Percentiles rank a stretch among this genome's conserved stretches.
These are phyloP conservation scores for Wickerhamomyces canadensis DNA, from an alignment of 805 yeast species.

Conservation along the genomic window DNA sequence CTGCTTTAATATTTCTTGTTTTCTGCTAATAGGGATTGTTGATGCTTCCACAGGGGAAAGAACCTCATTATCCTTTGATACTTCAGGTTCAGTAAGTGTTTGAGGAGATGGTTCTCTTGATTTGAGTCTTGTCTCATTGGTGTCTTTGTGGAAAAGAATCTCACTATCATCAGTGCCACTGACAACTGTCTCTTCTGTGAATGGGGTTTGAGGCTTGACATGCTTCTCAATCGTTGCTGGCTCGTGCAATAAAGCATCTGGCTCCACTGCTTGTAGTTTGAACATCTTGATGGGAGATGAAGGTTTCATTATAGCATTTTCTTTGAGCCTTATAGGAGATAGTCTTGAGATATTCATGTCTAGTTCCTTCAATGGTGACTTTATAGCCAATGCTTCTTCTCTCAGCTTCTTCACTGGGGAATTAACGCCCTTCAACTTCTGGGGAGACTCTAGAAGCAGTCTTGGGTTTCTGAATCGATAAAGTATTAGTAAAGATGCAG, in stretches of 20 bases:
- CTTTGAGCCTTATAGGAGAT: conserved; percentile 18
- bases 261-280: not conserved
- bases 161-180: too few species aligned
- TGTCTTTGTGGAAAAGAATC: too few species aligned
- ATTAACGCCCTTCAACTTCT: conserved; percentile 18
- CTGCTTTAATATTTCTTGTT: too few species aligned
- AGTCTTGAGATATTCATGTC: conserved; percentile 13
- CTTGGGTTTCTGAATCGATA: conserved; percentile 24
- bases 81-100: not conserved
- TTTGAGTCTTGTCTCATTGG: not conserved
- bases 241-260: not conserved
- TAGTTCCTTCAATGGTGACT: conserved; percentile 18
- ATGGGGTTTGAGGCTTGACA: not conserved
- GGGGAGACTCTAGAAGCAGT: conserved; percentile 22
- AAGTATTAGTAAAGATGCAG: too few species aligned
- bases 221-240: not conserved
- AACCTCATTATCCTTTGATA: too few species aligned
- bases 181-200: not conserved
- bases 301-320: not conserved
- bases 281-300: not conserved
- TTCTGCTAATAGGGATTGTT: too few species aligned
- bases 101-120: not conserved
- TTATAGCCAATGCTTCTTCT: conserved; percentile 14
- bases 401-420: conserved; percentile 25
- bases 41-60: too few species aligned